Evolutionary conservation across 768 basidiomycete genomes (phyloP), one percentile per base, ranked within the genome.

Genomic region (Tricholoma matsutake): DNA sequence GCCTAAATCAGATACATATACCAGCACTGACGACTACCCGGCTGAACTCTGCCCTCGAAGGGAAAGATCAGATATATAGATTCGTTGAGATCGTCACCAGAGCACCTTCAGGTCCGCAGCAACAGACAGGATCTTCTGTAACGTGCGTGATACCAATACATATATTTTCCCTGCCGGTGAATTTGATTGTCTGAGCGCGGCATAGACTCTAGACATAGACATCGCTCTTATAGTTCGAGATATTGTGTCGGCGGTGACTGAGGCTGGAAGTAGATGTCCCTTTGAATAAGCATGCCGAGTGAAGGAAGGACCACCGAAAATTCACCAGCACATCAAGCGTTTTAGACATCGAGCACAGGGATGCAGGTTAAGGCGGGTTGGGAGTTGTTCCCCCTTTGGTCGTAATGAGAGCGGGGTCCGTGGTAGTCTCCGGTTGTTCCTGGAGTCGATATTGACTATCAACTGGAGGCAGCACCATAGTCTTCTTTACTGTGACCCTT

Each of bases 51-150:
- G 2, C 61, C 98, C 32, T 94, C 94, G 1, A 86, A 82, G 71
- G 97, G 97, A 61, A 99, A 99, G 82, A 97, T 99, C 20, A 86
- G 97, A 59, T 96, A 98, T 74, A 88, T 99, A 69, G 98, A 99
- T 75, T 68, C 83, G 31, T 88, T 85, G 11, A 86, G 88, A 5
- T 86, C 85, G 6, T 80, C 83, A 20, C 51, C 51, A 9, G 81
- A 86, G 56, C 82, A 85, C 65, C 83, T 99, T 18, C 22, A 25
- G 3, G 45, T 98, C 98, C 71, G 89, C 98, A 60, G 96, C 96
- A 10, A 89, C 92, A 9, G 97, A 99, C 76, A 83, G 97, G 63
- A 96, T 98, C 71, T 96, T 69, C 83, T 99, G 86, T 71, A 94
- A 96, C 75, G 96, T 98, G 22, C 4, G 56, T 57, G 29, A 22